These are phyloP conservation scores for Alternaria dauci DNA, from an alignment of 2,329 filamentous ascomycete genomes.

Conservation along the genomic window DNA sequence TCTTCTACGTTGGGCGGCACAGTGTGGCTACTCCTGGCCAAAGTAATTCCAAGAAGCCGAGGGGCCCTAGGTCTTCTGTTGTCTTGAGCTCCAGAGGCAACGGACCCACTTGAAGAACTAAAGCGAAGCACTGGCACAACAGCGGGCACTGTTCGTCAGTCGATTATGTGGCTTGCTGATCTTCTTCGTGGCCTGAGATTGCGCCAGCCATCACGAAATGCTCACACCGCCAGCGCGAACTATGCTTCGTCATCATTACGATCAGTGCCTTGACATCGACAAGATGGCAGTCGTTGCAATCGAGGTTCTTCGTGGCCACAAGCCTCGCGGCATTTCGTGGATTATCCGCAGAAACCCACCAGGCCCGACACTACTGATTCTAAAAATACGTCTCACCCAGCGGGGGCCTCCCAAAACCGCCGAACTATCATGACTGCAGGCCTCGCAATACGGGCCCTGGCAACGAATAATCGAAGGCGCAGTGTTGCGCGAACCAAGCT, in stretches of 20 bases:
- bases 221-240: constrained; percentile 9
- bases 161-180: constrained; percentile 18
- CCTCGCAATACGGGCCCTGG: constrained; percentile 25
- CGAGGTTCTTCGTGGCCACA: constrained; percentile 23
- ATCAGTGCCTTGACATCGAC: constrained; percentile 5
- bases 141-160: constrained; percentile 13
- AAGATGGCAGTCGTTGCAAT: constrained; percentile 18
- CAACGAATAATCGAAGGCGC: constrained; percentile 36
- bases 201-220: constrained; percentile 15
- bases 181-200: constrained; percentile 10
- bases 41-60: neutral
- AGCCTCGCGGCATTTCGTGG: constrained; percentile 25
- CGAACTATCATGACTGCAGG: constrained; percentile 21
- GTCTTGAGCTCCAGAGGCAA: constrained; percentile 6
- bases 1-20: constrained; percentile 1
- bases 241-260: constrained; percentile 21
- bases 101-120: constrained; percentile 8
- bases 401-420: constrained; percentile 14
- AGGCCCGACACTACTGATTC: constrained; percentile 12
- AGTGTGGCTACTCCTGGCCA: neutral
- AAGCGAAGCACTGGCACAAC: constrained; percentile 11
- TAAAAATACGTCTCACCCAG: constrained; percentile 26
- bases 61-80: constrained; percentile 5
- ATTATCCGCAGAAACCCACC: constrained; percentile 8
- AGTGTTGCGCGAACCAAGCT: constrained; percentile 33